Percentiles rank a stretch among this genome's conserved stretches.
Conservation (phyloP, 768 basidiomycete genomes). For the Mycena maculata region DNA sequence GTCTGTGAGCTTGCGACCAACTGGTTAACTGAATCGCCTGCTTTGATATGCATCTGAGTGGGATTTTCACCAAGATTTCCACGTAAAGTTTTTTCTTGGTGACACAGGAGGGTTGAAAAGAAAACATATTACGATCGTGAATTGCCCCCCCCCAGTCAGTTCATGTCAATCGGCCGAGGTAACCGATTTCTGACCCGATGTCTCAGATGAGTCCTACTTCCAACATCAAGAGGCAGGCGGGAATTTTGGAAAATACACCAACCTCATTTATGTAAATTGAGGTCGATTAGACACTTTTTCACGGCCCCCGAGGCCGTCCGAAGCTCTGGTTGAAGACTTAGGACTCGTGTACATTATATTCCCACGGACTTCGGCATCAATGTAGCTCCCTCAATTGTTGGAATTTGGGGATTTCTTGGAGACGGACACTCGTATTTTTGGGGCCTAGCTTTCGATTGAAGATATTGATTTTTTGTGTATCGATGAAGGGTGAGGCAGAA, state of each 20-base stretch:
- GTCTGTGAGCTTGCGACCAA: too few relatives aligned
- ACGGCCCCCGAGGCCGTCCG: not conserved
- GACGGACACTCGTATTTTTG: not conserved
- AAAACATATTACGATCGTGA: too few relatives aligned
- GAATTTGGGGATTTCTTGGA: not conserved
- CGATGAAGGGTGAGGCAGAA: not conserved
- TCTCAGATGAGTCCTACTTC: too few relatives aligned
- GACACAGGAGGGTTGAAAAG: too few relatives aligned
- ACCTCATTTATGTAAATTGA: not conserved
- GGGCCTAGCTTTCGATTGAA: not conserved
- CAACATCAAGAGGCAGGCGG: not conserved
- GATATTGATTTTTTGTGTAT: not conserved
- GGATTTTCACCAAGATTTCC: too few relatives aligned
- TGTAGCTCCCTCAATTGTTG: not conserved
- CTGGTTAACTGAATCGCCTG: too few relatives aligned
- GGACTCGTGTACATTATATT: not conserved
- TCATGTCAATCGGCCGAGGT: too few relatives aligned
- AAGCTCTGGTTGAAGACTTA: not conserved
- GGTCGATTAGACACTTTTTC: not conserved
- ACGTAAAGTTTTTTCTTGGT: too few relatives aligned
- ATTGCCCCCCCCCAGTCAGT: too few relatives aligned
- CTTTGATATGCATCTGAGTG: too few relatives aligned
- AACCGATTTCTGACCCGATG: too few relatives aligned
- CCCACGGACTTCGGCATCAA: not conserved
- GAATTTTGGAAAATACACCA: slow-evolving; percentile 5